These are phyloP conservation scores for Botrytis cinerea DNA, from an alignment of 2,329 filamentous ascomycete species.

Conservation along the genomic window DNA sequence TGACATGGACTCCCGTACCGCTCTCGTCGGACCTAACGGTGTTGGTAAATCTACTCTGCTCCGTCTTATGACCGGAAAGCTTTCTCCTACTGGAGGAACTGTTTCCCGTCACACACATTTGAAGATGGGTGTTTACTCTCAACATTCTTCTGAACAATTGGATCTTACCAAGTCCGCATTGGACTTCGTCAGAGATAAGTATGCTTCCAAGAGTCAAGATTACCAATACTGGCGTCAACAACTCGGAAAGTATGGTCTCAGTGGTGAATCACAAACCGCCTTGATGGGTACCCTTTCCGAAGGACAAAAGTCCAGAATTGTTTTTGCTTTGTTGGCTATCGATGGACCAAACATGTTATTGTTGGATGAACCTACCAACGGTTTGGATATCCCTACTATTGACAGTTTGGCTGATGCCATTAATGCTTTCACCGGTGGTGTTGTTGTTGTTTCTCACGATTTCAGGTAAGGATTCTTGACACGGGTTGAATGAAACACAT, in stretches of 20 bases:
- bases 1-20: conserved; percentile 98
- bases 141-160: conserved; percentile 98
- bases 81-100: conserved; percentile 77
- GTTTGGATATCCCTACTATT: conserved; percentile 97
- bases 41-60: conserved; percentile 97
- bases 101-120: conserved; percentile 95
- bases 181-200: conserved; percentile 97
- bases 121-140: conserved; percentile 96
- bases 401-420: conserved; percentile 97
- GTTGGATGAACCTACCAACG: conserved; percentile 98
- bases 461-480: conserved; percentile 72
- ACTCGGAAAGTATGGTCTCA: conserved; percentile 90
- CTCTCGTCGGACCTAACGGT: conserved; percentile 97
- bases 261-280: conserved; percentile 90
- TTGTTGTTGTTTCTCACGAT: conserved; percentile 97
- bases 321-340: conserved; percentile 94
- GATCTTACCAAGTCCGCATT: conserved; percentile 97
- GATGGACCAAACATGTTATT: conserved; percentile 97
- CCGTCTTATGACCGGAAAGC: conserved; percentile 93
- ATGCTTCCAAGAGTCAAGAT: conserved; percentile 84
- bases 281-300: conserved; percentile 98
- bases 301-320: conserved; percentile 96
- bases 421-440: conserved; percentile 90
- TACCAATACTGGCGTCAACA: conserved; percentile 99
- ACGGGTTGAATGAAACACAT: neutral